These are phyloP conservation scores for Salix viminalis DNA, from an alignment of 345 rosid species.

Conservation along the genomic window DNA sequence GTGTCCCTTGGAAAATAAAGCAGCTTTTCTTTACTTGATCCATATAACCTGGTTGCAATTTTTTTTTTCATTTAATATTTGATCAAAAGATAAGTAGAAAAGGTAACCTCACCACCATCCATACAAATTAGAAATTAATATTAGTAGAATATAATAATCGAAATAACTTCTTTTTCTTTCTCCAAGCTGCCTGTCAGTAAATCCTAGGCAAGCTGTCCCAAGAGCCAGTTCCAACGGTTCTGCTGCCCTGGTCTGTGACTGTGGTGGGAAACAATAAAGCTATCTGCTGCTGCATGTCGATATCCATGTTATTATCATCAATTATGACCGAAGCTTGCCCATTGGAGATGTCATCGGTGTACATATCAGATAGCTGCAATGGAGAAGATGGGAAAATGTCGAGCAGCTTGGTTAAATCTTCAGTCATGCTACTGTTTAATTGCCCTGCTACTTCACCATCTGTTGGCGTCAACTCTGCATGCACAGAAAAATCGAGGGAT, in stretches of 20 bases:
- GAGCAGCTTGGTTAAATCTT: constrained; percentile 44
- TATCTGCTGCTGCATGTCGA: constrained; percentile 52
- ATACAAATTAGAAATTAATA: too few relatives aligned
- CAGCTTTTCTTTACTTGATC: too few relatives aligned
- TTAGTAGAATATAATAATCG: too few relatives aligned
- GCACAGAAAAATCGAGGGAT: not conserved
- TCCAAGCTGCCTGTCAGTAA: constrained; percentile 24
- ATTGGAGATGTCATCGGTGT: constrained; percentile 47
- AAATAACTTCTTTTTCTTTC: not conserved
- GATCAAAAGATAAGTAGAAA: too few relatives aligned
- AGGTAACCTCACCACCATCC: too few relatives aligned
- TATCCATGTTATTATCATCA: constrained; percentile 43
- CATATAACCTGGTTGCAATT: too few relatives aligned
- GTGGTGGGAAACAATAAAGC: constrained; percentile 48
- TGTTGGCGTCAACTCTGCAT: constrained; percentile 27
- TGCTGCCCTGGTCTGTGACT: constrained; percentile 14
- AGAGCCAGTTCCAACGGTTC: constrained; percentile 30
- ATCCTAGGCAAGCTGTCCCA: constrained; percentile 51
- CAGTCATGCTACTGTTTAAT: constrained; percentile 33
- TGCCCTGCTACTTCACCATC: constrained; percentile 40
- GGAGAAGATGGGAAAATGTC: constrained; percentile 23
- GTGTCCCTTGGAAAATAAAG: too few relatives aligned
- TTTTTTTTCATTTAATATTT: too few relatives aligned
- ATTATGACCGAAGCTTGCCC: constrained; percentile 54
- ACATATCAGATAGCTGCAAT: constrained; percentile 36